Evolutionary conservation across 1,284 basidiomycete species (phyloP), one percentile per base, ranked within the genome.

Genomic region (Sporisorium iseilematis-ciliati): DNA sequence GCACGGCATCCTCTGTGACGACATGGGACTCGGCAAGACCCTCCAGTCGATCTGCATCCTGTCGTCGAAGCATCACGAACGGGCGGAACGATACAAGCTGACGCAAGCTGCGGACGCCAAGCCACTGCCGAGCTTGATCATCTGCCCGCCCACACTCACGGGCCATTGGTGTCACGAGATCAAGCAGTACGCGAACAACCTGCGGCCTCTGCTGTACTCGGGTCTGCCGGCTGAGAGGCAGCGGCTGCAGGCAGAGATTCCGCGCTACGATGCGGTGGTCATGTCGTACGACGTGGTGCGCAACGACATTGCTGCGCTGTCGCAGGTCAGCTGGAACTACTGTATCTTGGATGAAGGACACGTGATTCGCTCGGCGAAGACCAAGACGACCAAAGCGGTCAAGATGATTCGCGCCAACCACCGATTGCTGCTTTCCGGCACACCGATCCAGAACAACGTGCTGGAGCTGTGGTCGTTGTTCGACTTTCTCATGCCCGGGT

Each of bases 141-240:
- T 99, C 61, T 99, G 97, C 82, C 97, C 97, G 0, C 95, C 97
- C 2, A 99, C 97, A 1, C 90, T 99, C 23, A 83, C 68, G 93
- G 96, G 97, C 7, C 97, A 99, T 83, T 99, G 97, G 97, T 94
- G 93, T 85, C 96, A 98, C 86, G 97, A 99, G 87, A 92, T 99
- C 66, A 88, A 91, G 67, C 97, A 97, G 84, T 99, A 99, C 82
- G 90, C 92, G 5, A 92, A 92, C 58, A 93, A 92, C 77, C 88
- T 99, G 48, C 89, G 89, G 31, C 93, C 95, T 0, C 88, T 98
- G 60, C 88, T 96, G 77, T 99, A 98, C 86, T 92, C 92, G 3
- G 97, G 97, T 20, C 92, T 92, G 65, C 90, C 93, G n/a, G 88
- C 90, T 57, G 94, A 98, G 77, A 91, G 97, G n/a, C 88, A 89